A percentile compares a stretch with the other conserved stretches of the same genome.
Evolutionary conservation across 2,329 filamentous ascomycete genomes (phyloP).

Genomic region (Trichophyton rubrum): DNA sequence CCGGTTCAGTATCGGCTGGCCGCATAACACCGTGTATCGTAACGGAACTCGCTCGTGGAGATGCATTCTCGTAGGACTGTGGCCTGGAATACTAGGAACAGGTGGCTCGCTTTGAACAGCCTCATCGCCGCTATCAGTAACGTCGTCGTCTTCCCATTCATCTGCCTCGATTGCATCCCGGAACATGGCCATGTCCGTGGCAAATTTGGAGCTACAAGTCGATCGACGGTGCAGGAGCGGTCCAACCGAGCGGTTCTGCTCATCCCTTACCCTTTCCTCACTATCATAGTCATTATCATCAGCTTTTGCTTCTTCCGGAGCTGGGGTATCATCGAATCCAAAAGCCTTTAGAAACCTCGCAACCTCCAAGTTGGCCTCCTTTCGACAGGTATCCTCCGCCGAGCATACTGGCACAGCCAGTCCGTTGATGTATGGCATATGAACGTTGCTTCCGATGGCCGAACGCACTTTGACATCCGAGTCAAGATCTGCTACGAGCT

Average conservation of each 20-base stretch:
- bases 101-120: background rate
- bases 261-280: background rate
- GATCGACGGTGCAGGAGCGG: background rate
- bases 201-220: constrained; percentile 2
- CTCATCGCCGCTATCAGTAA: constrained; percentile 3
- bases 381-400: constrained; percentile 7
- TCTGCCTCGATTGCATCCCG: constrained; percentile 1
- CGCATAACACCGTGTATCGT: constrained; percentile 12
- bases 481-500: constrained; percentile 9
- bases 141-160: constrained; percentile 6
- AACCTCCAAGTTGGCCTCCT: background rate
- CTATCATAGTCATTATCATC: background rate
- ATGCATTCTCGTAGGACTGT: background rate
- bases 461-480: constrained; percentile 7
- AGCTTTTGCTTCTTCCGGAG: background rate
- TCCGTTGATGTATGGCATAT: constrained; percentile 9
- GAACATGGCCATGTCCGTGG: constrained; percentile 4
- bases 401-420: constrained; percentile 12
- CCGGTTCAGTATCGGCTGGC: constrained; percentile 13
- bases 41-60: constrained; percentile 7
- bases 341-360: background rate
- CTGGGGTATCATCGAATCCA: background rate
- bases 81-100: background rate
- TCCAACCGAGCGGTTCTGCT: background rate
- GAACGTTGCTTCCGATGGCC: constrained; percentile 10